Evolutionary conservation across 2,329 filamentous ascomycete genomes (phyloP).

Genomic region (Coniochaeta sp.): DNA sequence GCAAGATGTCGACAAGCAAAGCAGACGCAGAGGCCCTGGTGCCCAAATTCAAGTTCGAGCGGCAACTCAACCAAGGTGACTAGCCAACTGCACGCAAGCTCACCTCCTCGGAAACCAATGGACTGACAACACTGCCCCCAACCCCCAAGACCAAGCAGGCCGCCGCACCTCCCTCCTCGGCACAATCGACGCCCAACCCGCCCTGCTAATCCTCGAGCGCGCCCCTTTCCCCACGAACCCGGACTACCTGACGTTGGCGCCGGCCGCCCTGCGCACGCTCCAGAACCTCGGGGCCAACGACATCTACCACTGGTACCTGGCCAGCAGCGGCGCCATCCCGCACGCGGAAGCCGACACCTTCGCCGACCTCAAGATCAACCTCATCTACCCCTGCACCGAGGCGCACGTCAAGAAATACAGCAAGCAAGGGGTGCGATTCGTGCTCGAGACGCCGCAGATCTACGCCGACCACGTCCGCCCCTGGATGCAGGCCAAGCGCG

Average conservation of each 20-base stretch:
- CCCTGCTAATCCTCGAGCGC: constrained; percentile 77
- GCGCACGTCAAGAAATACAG: constrained; percentile 89
- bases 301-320: constrained; percentile 93
- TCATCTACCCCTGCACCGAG: constrained; percentile 88
- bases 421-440: constrained; percentile 70
- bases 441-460: constrained; percentile 78
- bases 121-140: too few species aligned
- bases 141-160: constrained; percentile 70
- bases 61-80: constrained; percentile 27
- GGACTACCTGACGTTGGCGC: constrained; percentile 57
- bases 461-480: constrained; percentile 67
- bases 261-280: constrained; percentile 60
- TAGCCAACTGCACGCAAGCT: too few species aligned
- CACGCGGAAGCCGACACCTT: constrained; percentile 33
- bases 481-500: constrained; percentile 71
- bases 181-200: constrained; percentile 62
- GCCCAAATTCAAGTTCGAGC: constrained; percentile 26
- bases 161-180: constrained; percentile 75
- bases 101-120: too few species aligned
- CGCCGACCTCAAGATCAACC: constrained; percentile 83
- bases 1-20: constrained; percentile 15
- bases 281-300: constrained; percentile 89
- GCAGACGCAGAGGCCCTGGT: constrained; percentile 23
- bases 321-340: constrained; percentile 45
- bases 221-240: constrained; percentile 71